Evolutionary conservation across 495 filamentous ascomycete species (phyloP), one percentile per base, ranked within the genome.

Genomic region (Xylaria acuta): DNA sequence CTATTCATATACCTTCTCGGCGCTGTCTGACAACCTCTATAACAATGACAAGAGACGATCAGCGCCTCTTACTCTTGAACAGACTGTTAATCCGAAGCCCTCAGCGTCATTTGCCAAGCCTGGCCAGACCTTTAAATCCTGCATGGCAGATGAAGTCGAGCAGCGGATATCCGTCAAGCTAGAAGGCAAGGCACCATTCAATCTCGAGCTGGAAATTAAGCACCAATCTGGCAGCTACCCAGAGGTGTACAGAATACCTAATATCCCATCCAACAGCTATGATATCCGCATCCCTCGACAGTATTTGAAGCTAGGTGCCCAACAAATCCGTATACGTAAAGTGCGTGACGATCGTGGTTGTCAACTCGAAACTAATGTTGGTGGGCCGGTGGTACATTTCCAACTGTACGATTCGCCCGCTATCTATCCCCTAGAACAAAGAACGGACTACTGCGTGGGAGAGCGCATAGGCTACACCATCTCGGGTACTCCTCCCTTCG

Each of bases 71-170:
- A 82, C 88, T 25, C 84, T 99, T 3, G 86, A 92, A 53, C 96
- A 99, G 77, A 90, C 85, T 30, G 94, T 99, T 34, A 91, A 97
- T 78, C 83, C 92, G 22, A 90, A 92, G 40, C 96, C 96, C 0
- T 88, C 89, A 12, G 95, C 93, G 27, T 83, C 85, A 16, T 98
- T 99, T 75, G 86, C 86, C 66, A 92, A 93, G 72, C 93, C 94
- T 3, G 95, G 94, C n/a, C 95, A 94, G 79, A 94, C 94, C 5
- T 97, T 97, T 83, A 96, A 93, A 72, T 97, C 94, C 81, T 99
- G 96, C 83, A 91, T 94, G 74, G 90, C 92, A 47, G 94, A 97
- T 70, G 86, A 90, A n/a, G 87, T 86, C 54, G 92, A 94, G 65
- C 94, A 98, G 77, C 87, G 90, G 12, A 94, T 99, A 68, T 94